Conservation (phyloP, 176 grass and related monocot genomes). For the Oryza glumipatula region DNA sequence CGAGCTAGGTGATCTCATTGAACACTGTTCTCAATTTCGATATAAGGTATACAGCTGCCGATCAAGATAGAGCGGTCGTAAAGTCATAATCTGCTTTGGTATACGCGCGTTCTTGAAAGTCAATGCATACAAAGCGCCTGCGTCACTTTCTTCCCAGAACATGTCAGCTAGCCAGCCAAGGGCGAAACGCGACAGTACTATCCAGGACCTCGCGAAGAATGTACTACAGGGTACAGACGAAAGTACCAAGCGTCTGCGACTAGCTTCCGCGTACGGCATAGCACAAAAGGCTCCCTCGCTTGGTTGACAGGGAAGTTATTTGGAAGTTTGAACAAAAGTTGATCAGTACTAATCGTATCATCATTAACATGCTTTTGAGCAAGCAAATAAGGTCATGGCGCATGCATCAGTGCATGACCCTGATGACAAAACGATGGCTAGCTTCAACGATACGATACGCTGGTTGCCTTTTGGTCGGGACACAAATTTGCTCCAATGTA, state of each 20-base stretch:
- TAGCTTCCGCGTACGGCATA: no score
- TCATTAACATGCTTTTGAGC: not conserved
- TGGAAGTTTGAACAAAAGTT: conserved; percentile 1
- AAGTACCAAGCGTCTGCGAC: not conserved
- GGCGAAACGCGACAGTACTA: conserved; percentile 16
- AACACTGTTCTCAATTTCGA: not conserved
- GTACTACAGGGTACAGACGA: not conserved
- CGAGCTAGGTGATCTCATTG: no score
- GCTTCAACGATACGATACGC: conserved; percentile 29
- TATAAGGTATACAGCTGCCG: not conserved
- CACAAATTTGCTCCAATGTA: not conserved
- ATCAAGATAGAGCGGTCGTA: not conserved
- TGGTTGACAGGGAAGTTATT: conserved; percentile 18
- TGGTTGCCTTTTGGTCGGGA: conserved; percentile 21
- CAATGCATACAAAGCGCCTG: not conserved
- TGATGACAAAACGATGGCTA: conserved; percentile 21
- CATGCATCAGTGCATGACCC: not conserved
- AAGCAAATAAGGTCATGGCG: not conserved
- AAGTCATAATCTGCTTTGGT: not conserved
- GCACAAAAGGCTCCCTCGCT: no score
- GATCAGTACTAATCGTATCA: not conserved
- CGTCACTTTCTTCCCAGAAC: not conserved
- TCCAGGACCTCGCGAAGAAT: not conserved
- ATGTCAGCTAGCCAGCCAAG: not conserved
- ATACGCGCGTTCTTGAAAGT: not conserved